Base-by-base conservation (phyloP, 805 yeast genomes). In the Candida silvicultrix region DNA sequence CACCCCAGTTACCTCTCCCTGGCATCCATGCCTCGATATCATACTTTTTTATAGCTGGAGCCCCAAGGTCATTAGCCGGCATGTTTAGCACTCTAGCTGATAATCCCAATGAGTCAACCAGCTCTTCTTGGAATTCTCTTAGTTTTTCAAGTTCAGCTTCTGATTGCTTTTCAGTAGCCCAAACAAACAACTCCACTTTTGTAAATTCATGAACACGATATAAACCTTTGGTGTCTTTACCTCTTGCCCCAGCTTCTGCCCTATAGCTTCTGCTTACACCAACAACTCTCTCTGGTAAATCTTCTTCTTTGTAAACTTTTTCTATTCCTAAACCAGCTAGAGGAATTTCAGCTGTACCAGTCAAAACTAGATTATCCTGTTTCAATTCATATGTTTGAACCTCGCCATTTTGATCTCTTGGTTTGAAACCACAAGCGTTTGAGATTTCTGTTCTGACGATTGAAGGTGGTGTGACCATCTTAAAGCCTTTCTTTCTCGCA, bases 11-110 rank as follows among this genome's bases (percentile, higher is more conserved):
- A 1, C 88, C 90, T 56, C 97, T 77, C 2, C 98, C 97, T 0
- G 98, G 98, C 98, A 94, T 92, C 89, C 96, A 88, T 0, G 90
- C 96, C 65, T 94, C 99, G 47, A 90, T 87, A 56, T 94, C 99
- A 60, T 81, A 88, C 62, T 94, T 94, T 58, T 85, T 83, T 64
- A 74, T 80, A 0, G 98, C 98, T 1, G 99, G 96, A 0, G 96
- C 83, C 0, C 99, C 99, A 44, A 94, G 68, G 61, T 94, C 99
- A 51, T 85, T 80, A 22, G 83, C 80, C 0, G 97, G 97, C 89
- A 94, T 89, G 50, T 85, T 79, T 23, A 94, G 68, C 21, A 92
- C 85, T 51, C 89, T 80, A 2, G 96, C 95, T 19, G 79, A 73
- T 4, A 94, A 68, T 0, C 96, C 97, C 15, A 94, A 68, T 2